Percentiles rank a stretch among this genome's conserved stretches.
Conservation (phyloP, 192 early-diverging fungal genomes). For the Linnemannia zychae region DNA sequence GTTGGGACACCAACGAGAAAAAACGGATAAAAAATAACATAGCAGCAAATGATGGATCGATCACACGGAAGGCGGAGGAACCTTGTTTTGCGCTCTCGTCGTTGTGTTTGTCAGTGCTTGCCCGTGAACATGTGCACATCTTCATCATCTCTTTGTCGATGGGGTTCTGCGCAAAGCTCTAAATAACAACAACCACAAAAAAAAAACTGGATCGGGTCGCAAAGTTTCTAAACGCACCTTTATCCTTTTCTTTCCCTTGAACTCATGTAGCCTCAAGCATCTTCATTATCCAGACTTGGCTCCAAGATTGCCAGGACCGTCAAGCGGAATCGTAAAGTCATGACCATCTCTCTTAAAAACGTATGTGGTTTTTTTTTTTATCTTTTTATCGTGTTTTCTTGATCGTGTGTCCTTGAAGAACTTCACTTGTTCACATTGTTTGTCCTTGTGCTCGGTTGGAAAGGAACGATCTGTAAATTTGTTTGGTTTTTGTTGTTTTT, state of each 20-base stretch:
- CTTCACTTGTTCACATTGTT: background rate
- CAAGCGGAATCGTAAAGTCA: slow-evolving; percentile 62
- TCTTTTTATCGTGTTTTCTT: background rate
- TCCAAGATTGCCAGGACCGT: slow-evolving; percentile 54
- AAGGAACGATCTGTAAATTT: background rate
- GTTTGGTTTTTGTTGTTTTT: background rate
- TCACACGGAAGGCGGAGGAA: background rate
- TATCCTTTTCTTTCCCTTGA: background rate
- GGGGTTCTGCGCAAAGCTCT: no score
- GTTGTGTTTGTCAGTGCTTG: background rate
- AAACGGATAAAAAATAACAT: background rate
- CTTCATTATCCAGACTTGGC: slow-evolving; percentile 52
- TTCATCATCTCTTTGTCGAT: background rate
- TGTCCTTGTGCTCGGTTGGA: slow-evolving; percentile 1
- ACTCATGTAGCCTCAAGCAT: slow-evolving; percentile 27
- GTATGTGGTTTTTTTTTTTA: slow-evolving; percentile 47
- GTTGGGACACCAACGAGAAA: background rate
- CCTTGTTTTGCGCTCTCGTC: background rate
- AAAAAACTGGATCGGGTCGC: background rate
- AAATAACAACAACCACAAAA: background rate
- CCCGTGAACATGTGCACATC: background rate
- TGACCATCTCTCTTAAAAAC: slow-evolving; percentile 75
- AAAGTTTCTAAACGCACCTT: background rate
- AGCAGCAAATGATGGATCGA: background rate
- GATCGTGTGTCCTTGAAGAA: background rate